Base-by-base conservation (phyloP, 1,284 basidiomycete species). In the Cutaneotrichosporon cutaneum region DNA sequence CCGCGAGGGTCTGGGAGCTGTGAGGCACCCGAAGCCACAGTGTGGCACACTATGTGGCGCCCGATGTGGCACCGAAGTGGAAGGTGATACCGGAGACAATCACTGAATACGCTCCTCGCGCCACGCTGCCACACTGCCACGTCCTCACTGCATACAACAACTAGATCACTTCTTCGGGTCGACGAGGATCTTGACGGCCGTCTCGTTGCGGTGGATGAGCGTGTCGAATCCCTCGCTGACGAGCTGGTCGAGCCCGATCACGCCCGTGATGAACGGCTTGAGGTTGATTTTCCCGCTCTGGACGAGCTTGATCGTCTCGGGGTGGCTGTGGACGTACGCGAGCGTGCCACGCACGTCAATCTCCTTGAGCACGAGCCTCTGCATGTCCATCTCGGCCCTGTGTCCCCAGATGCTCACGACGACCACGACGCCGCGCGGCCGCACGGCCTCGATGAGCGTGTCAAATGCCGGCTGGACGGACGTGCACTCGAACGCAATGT, bases 141-240 rank as follows among this genome's bases (percentile, higher is more conserved):
- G 16, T 18, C 9, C 13, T 56, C 4, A 13, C 33, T 30, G 30
- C 30, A 30, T 30, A 30, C 30, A 30, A 30, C 30, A 30, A 5
- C 30, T 30, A 30, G n/a, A 33, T 26, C 30, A 52, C 32, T 48
- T 39, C 36, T 50, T 45, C 0, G 64, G 64, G 50, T 66, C 50
- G n/a, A 66, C 64, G 26, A 66, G 61, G n/a, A 66, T 66, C 61
- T 66, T 66, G 56, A 66, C 64, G 1, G 61, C 61, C 32, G 61
- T 63, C 51, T 66, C 64, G 54, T 66, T 66, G 11, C 54, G 59
- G 59, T 66, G 36, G 32, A 66, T 59, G 26, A 66, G 61, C 30
- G 61, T 63, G 26, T 66, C 61, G 36, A 63, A 57, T 3, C 64
- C 64, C 16, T 61, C 61, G 16, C 14, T 32, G 11, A 66, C 50